A percentile compares a stretch with the other conserved stretches of the same genome.
phyloP scores from a whole-genome alignment of 2,329 filamentous ascomycete species.

The Xylaria arbuscula region DNA sequence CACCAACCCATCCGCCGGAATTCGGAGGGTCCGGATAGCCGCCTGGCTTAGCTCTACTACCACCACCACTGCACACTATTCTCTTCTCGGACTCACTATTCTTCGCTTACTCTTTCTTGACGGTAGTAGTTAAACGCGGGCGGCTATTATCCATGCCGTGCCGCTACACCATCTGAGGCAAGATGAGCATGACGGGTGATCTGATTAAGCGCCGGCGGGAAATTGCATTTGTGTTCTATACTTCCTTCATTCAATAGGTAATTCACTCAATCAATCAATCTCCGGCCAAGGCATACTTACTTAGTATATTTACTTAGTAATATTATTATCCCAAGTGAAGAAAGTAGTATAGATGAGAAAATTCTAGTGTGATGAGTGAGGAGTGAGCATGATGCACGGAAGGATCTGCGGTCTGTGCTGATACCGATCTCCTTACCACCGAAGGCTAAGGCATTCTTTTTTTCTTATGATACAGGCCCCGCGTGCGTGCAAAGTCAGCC shows the following conservation, averaged over 20 bases:
- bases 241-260: not conserved
- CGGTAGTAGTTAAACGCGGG: slow-evolving; percentile 29
- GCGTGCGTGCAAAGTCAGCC: slow-evolving; percentile 6
- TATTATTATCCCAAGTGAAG: not conserved
- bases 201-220: slow-evolving; percentile 34
- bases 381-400: not conserved
- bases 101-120: slow-evolving; percentile 5
- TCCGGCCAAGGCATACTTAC: not conserved
- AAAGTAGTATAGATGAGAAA: not conserved
- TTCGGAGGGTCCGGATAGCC: slow-evolving; percentile 35
- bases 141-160: slow-evolving; percentile 24
- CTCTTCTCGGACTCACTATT: not conserved
- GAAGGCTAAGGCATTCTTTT: slow-evolving; percentile 8
- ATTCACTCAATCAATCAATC: not conserved
- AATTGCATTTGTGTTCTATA: slow-evolving; percentile 22
- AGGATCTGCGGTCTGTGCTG: slow-evolving; percentile 15
- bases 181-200: slow-evolving; percentile 20
- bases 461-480: not conserved
- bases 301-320: not conserved
- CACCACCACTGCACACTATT: slow-evolving; percentile 2
- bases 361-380: not conserved
- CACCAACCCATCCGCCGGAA: slow-evolving; percentile 21
- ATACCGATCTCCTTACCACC: not conserved
- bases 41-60: slow-evolving; percentile 25
- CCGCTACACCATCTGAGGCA: slow-evolving; percentile 19